Evolutionary conservation across 75 land plant genomes (phyloP).

Genomic region (Pinus taeda): DNA sequence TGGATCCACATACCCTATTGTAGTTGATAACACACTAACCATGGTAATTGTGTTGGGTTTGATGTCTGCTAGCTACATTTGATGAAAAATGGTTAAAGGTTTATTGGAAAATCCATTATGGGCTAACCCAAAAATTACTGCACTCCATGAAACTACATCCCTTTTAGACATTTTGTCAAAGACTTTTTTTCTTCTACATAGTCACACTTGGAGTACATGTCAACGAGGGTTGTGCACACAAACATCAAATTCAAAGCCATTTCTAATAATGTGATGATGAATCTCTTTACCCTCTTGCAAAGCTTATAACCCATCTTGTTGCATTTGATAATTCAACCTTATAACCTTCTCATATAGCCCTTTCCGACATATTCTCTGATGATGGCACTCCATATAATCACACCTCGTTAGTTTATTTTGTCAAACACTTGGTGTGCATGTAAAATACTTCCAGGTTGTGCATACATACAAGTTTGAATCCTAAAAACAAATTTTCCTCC

Average conservation of each 20-base stretch:
- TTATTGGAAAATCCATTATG: constrained; percentile 34
- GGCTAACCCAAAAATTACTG: constrained; percentile 56
- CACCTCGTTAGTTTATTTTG: neutral
- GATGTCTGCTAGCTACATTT: constrained; percentile 14
- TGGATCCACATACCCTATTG: constrained; percentile 28
- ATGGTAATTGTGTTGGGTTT: constrained; percentile 50
- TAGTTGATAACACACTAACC: constrained; percentile 39
- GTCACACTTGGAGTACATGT: constrained; percentile 54
- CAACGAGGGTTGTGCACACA: constrained; percentile 30
- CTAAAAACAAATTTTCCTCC: neutral
- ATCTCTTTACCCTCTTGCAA: constrained; percentile 13
- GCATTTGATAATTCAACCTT: neutral
- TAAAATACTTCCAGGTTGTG: neutral
- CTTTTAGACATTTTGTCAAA: constrained; percentile 27
- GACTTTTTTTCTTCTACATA: constrained; percentile 24
- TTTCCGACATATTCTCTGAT: neutral
- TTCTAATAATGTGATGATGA: constrained; percentile 7
- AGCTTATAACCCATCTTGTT: neutral
- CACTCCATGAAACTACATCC: constrained; percentile 66
- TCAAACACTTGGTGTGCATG: neutral
- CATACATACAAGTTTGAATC: neutral
- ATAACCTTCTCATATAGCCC: too few species aligned
- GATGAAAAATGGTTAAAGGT: constrained; percentile 28
- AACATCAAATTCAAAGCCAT: constrained; percentile 2
- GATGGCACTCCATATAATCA: neutral